These are phyloP conservation scores for Gossypium thurberi DNA, from an alignment of 345 rosid genomes.

Conservation along the genomic window DNA sequence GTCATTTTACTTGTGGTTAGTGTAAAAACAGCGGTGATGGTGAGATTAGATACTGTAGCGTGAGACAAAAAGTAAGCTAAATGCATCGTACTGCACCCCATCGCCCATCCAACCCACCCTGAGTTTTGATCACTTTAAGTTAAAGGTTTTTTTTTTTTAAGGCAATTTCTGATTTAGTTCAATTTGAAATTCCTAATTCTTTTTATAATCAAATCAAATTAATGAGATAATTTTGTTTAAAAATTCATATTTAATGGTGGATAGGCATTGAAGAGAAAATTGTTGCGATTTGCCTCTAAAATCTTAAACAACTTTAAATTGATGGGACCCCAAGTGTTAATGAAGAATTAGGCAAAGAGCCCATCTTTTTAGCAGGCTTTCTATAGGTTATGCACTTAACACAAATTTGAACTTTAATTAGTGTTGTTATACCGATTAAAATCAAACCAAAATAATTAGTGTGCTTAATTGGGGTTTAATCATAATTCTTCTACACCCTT, in stretches of 20 bases:
- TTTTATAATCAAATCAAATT: too few relatives aligned
- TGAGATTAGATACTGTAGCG: too few relatives aligned
- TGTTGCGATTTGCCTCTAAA: slow-evolving; percentile 10
- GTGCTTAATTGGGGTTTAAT: background rate
- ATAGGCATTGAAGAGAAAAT: slow-evolving; percentile 12
- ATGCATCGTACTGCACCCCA: background rate
- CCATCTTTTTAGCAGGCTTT: background rate
- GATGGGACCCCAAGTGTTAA: background rate
- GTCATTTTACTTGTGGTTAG: too few relatives aligned
- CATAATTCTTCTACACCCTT: background rate
- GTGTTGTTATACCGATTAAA: background rate
- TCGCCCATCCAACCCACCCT: too few relatives aligned
- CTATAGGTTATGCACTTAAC: background rate
- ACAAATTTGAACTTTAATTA: background rate
- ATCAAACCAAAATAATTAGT: background rate
- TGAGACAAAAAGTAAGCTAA: background rate
- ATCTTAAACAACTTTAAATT: background rate
- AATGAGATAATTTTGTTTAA: too few relatives aligned
- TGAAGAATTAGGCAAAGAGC: background rate
- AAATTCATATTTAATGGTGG: background rate
- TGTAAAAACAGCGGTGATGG: too few relatives aligned
- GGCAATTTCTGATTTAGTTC: too few relatives aligned
- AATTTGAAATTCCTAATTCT: too few relatives aligned
- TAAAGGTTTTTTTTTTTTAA: too few relatives aligned
- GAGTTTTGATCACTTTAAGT: too few relatives aligned